Evolutionary conservation across 1,139 yeast species (phyloP).

Genomic region (Hansenula sp.): DNA sequence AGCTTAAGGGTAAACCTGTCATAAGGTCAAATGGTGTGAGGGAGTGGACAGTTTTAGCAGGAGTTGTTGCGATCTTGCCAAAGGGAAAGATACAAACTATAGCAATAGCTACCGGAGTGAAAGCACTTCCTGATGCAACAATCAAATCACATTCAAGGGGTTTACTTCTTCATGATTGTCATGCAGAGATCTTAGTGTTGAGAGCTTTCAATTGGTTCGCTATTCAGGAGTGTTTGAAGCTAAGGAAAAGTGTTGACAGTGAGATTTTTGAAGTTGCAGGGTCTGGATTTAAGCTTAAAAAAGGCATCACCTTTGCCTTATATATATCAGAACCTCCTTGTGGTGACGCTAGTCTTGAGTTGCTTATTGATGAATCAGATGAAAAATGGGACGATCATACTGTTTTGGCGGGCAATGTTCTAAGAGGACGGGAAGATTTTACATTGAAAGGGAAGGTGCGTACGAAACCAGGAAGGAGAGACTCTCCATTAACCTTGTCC

Average conservation of each 20-base stretch:
- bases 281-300: slow-evolving; percentile 27
- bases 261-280: slow-evolving; percentile 3
- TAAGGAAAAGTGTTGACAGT: slow-evolving; percentile 7
- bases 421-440: slow-evolving; percentile 68
- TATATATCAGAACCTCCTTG: slow-evolving; percentile 85
- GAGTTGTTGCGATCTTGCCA: slow-evolving; percentile 48
- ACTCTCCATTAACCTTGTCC: slow-evolving; percentile 64
- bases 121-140: slow-evolving; percentile 56
- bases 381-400: slow-evolving; percentile 24
- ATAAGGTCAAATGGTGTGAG: slow-evolving; percentile 53
- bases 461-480: slow-evolving; percentile 88
- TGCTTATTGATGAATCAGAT: slow-evolving; percentile 24
- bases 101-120: slow-evolving; percentile 75
- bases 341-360: slow-evolving; percentile 80
- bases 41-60: slow-evolving; percentile 87
- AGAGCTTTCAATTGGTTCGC: slow-evolving; percentile 57
- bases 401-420: slow-evolving; percentile 25
- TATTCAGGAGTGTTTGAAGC: slow-evolving; percentile 29
- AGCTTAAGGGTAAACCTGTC: slow-evolving; percentile 45
- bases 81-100: slow-evolving; percentile 9
- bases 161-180: slow-evolving; percentile 71
- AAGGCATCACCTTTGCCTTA: slow-evolving; percentile 43
- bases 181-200: slow-evolving; percentile 77
- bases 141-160: slow-evolving; percentile 40
- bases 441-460: slow-evolving; percentile 59